phyloP scores from a whole-genome alignment of 495 filamentous ascomycete genomes.

The Talaromyces wortmannii region DNA sequence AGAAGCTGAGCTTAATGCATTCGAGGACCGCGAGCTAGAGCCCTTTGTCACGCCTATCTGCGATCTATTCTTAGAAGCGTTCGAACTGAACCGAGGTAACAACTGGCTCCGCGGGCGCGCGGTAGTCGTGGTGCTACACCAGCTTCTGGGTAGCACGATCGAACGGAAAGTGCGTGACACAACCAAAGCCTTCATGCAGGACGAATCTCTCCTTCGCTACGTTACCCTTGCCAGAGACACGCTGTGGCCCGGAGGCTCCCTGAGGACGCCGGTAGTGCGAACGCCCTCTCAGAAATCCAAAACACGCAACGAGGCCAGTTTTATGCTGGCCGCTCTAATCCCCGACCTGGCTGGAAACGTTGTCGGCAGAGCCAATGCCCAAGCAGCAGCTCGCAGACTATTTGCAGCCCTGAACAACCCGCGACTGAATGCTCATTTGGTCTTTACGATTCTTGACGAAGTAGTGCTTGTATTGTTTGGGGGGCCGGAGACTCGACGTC shows the following conservation, averaged over 20 bases:
- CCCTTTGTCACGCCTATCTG: conserved; percentile 98
- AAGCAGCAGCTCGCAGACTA: conserved; percentile 71
- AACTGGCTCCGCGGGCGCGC: conserved; percentile 92
- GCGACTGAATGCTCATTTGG: conserved; percentile 62
- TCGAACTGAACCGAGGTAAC: conserved; percentile 88
- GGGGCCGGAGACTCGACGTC: conserved; percentile 18
- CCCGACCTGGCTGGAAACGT: conserved; percentile 80
- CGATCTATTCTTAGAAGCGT: conserved; percentile 93
- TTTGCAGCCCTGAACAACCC: conserved; percentile 78
- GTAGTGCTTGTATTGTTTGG: conserved; percentile 67
- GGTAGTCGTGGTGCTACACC: conserved; percentile 75
- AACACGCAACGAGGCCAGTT: conserved; percentile 62
- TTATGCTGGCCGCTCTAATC: conserved; percentile 74
- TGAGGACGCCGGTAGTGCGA: conserved; percentile 46
- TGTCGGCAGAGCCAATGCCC: conserved; percentile 76
- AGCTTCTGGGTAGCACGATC: conserved; percentile 75
- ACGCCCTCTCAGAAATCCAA: conserved; percentile 61
- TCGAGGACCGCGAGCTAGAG: conserved; percentile 80
- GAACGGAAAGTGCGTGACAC: conserved; percentile 89
- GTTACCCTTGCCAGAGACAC: conserved; percentile 59
- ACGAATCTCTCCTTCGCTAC: conserved; percentile 73
- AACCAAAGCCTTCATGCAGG: conserved; percentile 58
- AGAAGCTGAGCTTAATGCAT: conserved; percentile 89
- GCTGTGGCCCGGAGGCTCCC: conserved; percentile 73
- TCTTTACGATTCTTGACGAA: conserved; percentile 76